Base-by-base conservation (phyloP, 805 yeast species). In the Metschnikowia kofuensis region DNA sequence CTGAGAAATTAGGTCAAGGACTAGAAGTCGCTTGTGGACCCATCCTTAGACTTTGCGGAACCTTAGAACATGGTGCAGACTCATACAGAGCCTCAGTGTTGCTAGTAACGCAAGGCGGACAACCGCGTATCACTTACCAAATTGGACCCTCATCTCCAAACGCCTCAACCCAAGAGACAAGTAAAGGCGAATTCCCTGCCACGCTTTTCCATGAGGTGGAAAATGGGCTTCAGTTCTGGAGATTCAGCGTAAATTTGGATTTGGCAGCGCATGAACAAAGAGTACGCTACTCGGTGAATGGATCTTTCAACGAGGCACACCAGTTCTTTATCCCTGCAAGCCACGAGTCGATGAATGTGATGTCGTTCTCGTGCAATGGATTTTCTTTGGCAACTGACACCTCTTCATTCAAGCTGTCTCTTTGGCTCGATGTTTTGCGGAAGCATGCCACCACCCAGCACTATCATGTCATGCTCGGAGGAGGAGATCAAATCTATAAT, bases 391-490 rank as follows among this genome's bases (percentile, higher is more conserved):
- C 77, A 4, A 85, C 88, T 0, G 86, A 84, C 47, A 83, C 96
- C 1, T 59, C 70, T 0, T 65, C 66, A 6, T 94, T 83, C 68
- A 80, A 83, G 50, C 88, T 91, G 8, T 84, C 88, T 2, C 67
- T 94, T 54, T 92, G 98, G 98, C 75, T 72, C 36, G 97, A 94
- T 62, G 95, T 92, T 3, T 59, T 91, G 57, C 72, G 77, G 28
- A 80, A 81, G 51, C 97, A 92, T 61, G 65, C 71, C 14, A 45
- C 50, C 2, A 57, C 65, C 7, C 71, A 75, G 36, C 80, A 79
- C 36, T 89, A 89, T 67, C 97, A 92, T 65, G 97, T 89, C 5
- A 91, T 92, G 96, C 72, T 94, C 29, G 98, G 98, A 29, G 98
- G 98, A 45, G 99, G 99, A 31, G 99, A 92, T 68, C 99, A 92